Conservation (phyloP, 2,329 filamentous ascomycete species). For the Chrysoporthe puriensis region DNA sequence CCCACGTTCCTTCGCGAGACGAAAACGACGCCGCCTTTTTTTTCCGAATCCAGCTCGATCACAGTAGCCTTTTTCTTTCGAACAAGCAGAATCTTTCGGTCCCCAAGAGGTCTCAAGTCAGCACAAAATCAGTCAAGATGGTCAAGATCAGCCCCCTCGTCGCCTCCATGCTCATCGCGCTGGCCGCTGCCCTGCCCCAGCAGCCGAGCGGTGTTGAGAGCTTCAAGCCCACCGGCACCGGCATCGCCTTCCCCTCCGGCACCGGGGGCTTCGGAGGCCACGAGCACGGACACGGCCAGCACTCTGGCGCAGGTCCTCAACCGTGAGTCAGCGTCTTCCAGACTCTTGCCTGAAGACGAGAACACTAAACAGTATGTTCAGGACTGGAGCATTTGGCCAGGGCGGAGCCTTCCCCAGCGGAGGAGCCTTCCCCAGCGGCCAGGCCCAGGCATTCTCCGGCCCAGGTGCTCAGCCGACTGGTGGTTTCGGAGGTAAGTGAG, state of each 20-base stretch:
- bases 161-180: slow-evolving; percentile 23
- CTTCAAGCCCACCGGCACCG: slow-evolving; percentile 3
- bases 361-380: too few species aligned
- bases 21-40: slow-evolving; percentile 21
- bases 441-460: background rate
- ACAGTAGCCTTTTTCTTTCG: background rate
- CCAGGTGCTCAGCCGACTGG: slow-evolving; percentile 17
- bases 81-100: background rate
- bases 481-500: slow-evolving; percentile 12
- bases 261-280: slow-evolving; percentile 18
- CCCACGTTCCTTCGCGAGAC: slow-evolving; percentile 28
- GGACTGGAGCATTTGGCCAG: background rate
- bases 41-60: slow-evolving; percentile 8
- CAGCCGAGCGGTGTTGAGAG: slow-evolving; percentile 14
- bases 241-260: slow-evolving; percentile 19
- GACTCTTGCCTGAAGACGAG: too few species aligned
- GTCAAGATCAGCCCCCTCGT: slow-evolving; percentile 30
- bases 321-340: too few species aligned
- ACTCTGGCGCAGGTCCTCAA: slow-evolving; percentile 6
- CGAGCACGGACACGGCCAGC: slow-evolving; percentile 5
- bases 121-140: slow-evolving; percentile 27
- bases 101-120: background rate
- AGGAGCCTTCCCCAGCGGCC: slow-evolving; percentile 11
- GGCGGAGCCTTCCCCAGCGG: background rate
- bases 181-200: slow-evolving; percentile 26